Evolutionary conservation across 306 rosid genomes (phyloP), one percentile per base, ranked within the genome.

Genomic region (Cucurbita moschata): DNA sequence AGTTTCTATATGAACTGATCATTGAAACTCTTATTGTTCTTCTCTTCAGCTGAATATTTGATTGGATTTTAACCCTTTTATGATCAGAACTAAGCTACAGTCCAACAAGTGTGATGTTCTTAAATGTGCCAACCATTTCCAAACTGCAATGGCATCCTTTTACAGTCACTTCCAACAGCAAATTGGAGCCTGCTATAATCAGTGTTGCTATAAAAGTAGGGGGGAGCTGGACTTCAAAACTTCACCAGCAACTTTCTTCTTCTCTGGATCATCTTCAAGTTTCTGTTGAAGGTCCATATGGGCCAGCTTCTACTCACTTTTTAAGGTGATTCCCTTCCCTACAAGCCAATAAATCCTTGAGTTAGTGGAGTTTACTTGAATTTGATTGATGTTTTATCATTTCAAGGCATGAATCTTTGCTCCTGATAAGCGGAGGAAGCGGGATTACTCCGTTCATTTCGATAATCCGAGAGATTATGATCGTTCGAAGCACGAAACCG

Each of bases 221-320:
- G 23, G 96, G 97, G 55, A 72, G 82, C 55, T 91, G 96, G 97
- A 82, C 88, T 64, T 79, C 78, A 40, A 84, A 77, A 50, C 87
- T 90, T 30, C 83, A 79, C 77, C 66, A 78, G 18, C 44, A 65
- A 14, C 86, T 91, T 79, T 84, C 89, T 37, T 63, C 80, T 40
- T 40, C 76, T 54, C 42, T 84, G 72, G 87, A 81, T 73, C 87
- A 76, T 69, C 75, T 88, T 62, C 70, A 74, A 8, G 87, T 85
- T 74, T 88, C 97, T 65, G 88, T 91, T 82, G 96, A 91, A 81
- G 97, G 97, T 65, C 97, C 97, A 4, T 91, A 91, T 80, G 97
- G 97, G 3, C 92, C 90, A 18, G 54, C 78, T 53, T 21, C 86
- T 15, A 40, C 80, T 49, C 78, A 79, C 54, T 85, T 85, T 76